phyloP scores from a whole-genome alignment of 306 rosid genomes.

The Dalbergia cochinchinensis region DNA sequence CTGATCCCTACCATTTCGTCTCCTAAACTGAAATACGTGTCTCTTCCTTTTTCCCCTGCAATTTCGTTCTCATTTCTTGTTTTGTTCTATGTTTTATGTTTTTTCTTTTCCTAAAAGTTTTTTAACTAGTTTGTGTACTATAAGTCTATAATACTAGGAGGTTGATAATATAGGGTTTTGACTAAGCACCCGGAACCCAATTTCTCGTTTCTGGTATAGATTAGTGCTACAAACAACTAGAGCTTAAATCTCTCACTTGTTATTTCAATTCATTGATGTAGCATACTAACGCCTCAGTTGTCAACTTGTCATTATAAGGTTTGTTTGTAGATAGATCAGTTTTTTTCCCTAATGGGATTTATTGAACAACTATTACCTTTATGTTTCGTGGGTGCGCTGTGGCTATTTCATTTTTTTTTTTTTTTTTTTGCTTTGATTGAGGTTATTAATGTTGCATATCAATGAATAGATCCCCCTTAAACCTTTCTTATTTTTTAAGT shows the following conservation, averaged over 20 bases:
- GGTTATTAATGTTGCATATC: not conserved
- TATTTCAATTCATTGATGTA: not conserved
- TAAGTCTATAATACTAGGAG: not conserved
- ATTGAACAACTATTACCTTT: not conserved
- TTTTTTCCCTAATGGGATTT: not conserved
- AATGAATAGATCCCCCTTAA: not conserved
- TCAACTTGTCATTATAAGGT: not conserved
- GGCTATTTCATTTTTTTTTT: no score
- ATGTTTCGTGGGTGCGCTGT: not conserved
- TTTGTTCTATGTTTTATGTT: not conserved
- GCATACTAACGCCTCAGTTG: not conserved
- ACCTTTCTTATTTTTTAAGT: no score
- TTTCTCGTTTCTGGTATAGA: not conserved
- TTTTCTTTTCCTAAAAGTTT: not conserved
- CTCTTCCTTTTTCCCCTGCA: not conserved
- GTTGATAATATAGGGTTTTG: slow-evolving; percentile 44
- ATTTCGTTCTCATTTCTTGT: not conserved
- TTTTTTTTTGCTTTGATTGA: not conserved
- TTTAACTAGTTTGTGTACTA: no score
- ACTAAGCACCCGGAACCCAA: not conserved
- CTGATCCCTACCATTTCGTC: not conserved
- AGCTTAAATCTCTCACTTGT: not conserved
- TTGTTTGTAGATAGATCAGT: not conserved
- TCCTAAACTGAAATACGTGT: no score
- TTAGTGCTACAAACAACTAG: not conserved